phyloP scores from a whole-genome alignment of 78 protist species.

The Planoprotostelium fungivorum region DNA sequence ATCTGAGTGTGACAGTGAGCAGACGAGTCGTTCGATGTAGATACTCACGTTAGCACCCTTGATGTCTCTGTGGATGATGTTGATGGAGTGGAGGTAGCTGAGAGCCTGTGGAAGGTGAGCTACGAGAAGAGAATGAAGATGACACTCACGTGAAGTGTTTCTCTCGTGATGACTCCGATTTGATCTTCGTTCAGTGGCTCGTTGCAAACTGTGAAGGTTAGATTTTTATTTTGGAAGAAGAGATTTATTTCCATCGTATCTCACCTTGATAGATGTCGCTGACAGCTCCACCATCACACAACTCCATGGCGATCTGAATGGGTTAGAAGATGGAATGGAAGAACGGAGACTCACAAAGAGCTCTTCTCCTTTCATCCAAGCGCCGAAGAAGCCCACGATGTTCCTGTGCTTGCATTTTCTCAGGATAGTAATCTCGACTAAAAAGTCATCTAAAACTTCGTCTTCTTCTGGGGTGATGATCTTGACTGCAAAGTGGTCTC shows the following conservation, averaged over 20 bases:
- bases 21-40: not conserved
- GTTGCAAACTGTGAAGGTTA: constrained; percentile 19
- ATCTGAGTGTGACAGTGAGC: constrained; percentile 5
- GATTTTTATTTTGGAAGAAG: not conserved
- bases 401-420: constrained; percentile 54
- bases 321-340: too few relatives aligned
- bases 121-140: not conserved
- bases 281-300: constrained; percentile 69
- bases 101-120: constrained; percentile 67
- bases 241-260: not conserved
- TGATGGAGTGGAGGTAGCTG: constrained; percentile 67
- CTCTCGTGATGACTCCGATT: constrained; percentile 57
- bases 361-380: constrained; percentile 69
- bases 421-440: constrained; percentile 54
- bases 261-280: constrained; percentile 58
- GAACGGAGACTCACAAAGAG: constrained; percentile 26
- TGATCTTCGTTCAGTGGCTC: constrained; percentile 44
- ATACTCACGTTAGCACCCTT: constrained; percentile 61
- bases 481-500: constrained; percentile 54
- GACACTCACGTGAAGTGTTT: constrained; percentile 22
- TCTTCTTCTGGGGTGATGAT: constrained; percentile 58
- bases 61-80: constrained; percentile 69
- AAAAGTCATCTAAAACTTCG: constrained; percentile 54
- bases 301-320: constrained; percentile 60
- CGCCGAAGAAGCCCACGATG: constrained; percentile 54